Conservation (phyloP, 306 rosid species). For the Trifolium fragiferum region DNA sequence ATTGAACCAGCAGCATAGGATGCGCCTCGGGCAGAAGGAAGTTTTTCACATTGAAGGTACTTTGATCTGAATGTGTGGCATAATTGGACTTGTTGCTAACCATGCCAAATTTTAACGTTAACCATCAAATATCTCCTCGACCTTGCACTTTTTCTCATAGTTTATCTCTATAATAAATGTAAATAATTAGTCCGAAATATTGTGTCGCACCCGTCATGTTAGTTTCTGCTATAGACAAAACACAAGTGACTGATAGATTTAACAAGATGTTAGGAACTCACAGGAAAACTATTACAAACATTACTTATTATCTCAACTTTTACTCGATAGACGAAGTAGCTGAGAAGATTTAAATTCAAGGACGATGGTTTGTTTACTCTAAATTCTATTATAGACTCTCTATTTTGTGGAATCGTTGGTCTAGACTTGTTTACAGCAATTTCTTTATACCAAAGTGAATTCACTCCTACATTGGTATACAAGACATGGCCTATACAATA, state of each 20-base stretch:
- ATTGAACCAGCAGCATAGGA: conserved; percentile 80
- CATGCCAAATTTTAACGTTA: not conserved
- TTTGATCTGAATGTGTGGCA: conserved; percentile 27
- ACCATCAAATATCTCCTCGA: not conserved
- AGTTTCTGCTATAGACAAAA: not conserved
- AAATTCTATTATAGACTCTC: not conserved
- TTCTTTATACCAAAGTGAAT: conserved; percentile 7
- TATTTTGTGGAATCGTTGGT: not conserved
- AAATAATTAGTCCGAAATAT: not conserved
- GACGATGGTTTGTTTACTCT: not conserved
- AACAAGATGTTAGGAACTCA: not conserved
- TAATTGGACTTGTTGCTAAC: not conserved
- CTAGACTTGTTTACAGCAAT: not conserved
- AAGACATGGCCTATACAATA: not conserved
- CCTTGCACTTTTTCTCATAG: not conserved
- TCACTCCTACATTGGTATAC: not conserved
- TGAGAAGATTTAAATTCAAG: not conserved
- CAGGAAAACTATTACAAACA: not conserved
- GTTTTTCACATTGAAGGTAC: conserved; percentile 94
- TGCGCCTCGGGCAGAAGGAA: conserved; percentile 95
- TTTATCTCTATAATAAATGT: not conserved
- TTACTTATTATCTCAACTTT: not conserved
- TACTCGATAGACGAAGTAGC: not conserved
- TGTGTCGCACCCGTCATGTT: not conserved
- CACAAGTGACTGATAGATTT: not conserved